Evolutionary conservation across 176 grass and related monocot genomes (phyloP), one percentile per base, ranked within the genome.

Genomic region (Aegilops speltoides): DNA sequence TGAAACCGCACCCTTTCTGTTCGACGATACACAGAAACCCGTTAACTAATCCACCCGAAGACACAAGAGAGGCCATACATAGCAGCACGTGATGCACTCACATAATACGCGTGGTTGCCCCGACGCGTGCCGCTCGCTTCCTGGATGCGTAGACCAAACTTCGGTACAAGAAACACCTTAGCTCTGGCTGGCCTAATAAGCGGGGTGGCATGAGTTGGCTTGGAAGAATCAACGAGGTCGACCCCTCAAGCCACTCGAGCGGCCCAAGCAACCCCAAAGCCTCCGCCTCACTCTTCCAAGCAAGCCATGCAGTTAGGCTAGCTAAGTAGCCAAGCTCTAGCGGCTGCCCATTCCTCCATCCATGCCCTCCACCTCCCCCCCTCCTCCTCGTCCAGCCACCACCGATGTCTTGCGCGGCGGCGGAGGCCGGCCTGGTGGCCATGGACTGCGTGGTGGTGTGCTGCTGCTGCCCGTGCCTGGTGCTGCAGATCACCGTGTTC

Each of bases 401-500:
- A 54, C 16, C 33, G 80, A 82, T 81, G 62, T 28, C 93, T 29
- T 79, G 87, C 36, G 73, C 38, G 80, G 87, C 38, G 77, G 87
- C 63, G 8, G 91, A 94, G 76, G 76, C 89, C 23, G 84, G 90
- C 3, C 64, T 92, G 70, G 68, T 97, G 66, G 88, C 95, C 75
- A 91, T 97, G 80, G 95, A 97, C 87, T 97, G 92, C 70, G 80
- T 92, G 25, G 90, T 97, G 83, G 93, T 94, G 72, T 97, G 92
- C 79, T 97, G 95, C 82, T 94, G 95, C 82, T 94, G 95, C 67
- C 95, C 95, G 24, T 92, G 92, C 83, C 74, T 97, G 73, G 83
- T 92, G 84, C 90, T 97, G 90, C 95, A 97, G 91, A 78, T 94
- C 86, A 92, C 95, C 89, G 61, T 94, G n/a, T 92, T 97, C 89